Percentiles rank a stretch among this genome's conserved stretches.
Evolutionary conservation across 768 basidiomycete genomes (phyloP).

Genomic region (Pholiota conissans): DNA sequence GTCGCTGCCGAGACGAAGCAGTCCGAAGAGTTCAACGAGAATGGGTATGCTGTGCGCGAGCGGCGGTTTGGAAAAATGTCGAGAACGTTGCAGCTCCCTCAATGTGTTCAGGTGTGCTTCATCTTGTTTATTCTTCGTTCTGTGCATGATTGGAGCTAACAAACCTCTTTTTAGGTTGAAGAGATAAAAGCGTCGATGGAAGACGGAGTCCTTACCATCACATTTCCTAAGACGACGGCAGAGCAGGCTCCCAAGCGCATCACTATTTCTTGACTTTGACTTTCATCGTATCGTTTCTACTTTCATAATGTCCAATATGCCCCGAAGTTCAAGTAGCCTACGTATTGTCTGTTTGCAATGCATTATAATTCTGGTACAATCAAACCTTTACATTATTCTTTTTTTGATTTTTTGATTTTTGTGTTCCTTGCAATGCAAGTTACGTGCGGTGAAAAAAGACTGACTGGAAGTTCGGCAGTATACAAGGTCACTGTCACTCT

Average conservation of each 20-base stretch:
- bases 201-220: conserved; percentile 48
- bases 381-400: no score
- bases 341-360: no score
- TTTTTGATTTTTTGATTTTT: no score
- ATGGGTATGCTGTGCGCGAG: conserved; percentile 49
- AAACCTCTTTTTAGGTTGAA: conserved; percentile 24
- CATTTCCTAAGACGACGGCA: conserved; percentile 50
- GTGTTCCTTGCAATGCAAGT: no score
- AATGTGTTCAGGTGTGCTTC: conserved; percentile 48
- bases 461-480: no score
- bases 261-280: conserved; percentile 24
- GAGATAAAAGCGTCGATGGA: conserved; percentile 44
- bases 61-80: conserved; percentile 48
- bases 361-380: no score
- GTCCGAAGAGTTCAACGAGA: conserved; percentile 35
- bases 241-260: conserved; percentile 35
- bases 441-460: no score
- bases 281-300: no score
- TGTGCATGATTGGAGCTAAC: neutral
- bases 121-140: neutral
- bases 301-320: no score
- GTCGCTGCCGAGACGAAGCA: conserved; percentile 50
- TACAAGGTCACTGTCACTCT: no score
- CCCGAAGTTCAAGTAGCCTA: no score
- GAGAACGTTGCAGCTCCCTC: conserved; percentile 51